These are phyloP conservation scores for Suhomyces emberorum DNA, from an alignment of 805 yeast species.

Conservation along the genomic window DNA sequence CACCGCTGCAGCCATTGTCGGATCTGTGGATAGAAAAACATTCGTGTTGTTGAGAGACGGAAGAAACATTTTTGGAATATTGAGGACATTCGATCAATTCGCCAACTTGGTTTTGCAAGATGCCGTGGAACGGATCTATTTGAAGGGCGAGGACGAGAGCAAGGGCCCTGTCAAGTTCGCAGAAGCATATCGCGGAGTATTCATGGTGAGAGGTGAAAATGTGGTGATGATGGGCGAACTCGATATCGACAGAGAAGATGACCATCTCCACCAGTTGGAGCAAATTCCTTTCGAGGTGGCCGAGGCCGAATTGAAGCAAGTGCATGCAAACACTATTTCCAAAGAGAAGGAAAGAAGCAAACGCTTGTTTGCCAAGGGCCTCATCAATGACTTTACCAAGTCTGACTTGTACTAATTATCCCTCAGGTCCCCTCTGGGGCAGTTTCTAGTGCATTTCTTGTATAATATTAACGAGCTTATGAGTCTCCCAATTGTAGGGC, in stretches of 20 bases:
- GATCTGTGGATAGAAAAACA: conserved; percentile 79
- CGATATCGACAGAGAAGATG: conserved; percentile 83
- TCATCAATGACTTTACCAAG: conserved; percentile 54
- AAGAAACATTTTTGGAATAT: conserved; percentile 77
- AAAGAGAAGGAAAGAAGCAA: conserved; percentile 46
- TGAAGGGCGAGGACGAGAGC: conserved; percentile 25
- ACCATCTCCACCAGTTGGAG: conserved; percentile 53
- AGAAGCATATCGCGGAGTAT: conserved; percentile 75
- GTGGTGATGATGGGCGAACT: conserved; percentile 92
- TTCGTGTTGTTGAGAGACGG: conserved; percentile 90
- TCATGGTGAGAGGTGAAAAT: conserved; percentile 92
- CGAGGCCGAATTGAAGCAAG: conserved; percentile 36
- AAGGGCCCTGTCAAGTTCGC: conserved; percentile 50
- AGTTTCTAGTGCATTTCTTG: not conserved
- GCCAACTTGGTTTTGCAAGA: conserved; percentile 92
- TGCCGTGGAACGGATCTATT: conserved; percentile 78
- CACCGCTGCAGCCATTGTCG: conserved; percentile 86
- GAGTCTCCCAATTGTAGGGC: not conserved
- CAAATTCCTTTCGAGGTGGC: conserved; percentile 65
- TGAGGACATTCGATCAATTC: conserved; percentile 94
- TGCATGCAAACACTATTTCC: conserved; percentile 31
- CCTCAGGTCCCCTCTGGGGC: no score
- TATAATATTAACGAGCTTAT: not conserved
- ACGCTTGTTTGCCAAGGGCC: conserved; percentile 50
- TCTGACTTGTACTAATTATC: conserved; percentile 50